These are phyloP conservation scores for Populus tomentosa DNA, from an alignment of 441 rosid genomes.

Conservation along the genomic window DNA sequence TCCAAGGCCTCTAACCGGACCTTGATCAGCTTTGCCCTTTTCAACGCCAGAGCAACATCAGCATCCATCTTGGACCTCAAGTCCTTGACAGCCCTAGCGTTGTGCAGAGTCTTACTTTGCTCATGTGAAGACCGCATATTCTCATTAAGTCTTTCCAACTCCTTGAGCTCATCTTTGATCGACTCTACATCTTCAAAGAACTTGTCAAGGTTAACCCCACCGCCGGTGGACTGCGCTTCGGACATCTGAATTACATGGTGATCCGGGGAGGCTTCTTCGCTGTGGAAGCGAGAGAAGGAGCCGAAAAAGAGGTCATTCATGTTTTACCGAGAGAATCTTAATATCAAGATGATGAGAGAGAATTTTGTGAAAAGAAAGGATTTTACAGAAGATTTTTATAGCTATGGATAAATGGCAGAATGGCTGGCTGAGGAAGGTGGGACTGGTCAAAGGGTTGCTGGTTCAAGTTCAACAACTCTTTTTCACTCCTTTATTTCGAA, in stretches of 20 bases:
- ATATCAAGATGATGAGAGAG: background rate
- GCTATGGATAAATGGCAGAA: background rate
- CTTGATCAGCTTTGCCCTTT: slow-evolving; percentile 73
- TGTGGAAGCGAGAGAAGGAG: slow-evolving; percentile 69
- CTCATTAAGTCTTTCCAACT: slow-evolving; percentile 52
- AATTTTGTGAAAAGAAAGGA: background rate
- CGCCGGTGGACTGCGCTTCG: slow-evolving; percentile 28
- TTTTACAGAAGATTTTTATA: background rate
- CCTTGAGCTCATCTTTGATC: slow-evolving; percentile 58
- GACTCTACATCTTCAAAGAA: slow-evolving; percentile 72
- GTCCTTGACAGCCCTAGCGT: slow-evolving; percentile 62
- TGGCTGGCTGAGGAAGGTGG: background rate
- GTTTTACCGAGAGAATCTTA: background rate
- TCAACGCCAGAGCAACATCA: slow-evolving; percentile 63
- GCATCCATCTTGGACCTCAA: slow-evolving; percentile 67
- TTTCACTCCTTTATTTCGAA: background rate
- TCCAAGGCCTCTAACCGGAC: slow-evolving; percentile 77
- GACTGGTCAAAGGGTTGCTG: slow-evolving; percentile 2
- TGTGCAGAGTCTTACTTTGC: slow-evolving; percentile 71
- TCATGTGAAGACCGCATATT: slow-evolving; percentile 66
- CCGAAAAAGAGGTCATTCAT: slow-evolving; percentile 79
- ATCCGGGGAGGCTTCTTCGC: slow-evolving; percentile 42
- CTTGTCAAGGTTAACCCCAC: slow-evolving; percentile 64
- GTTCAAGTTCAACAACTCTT: background rate
- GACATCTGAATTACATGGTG: slow-evolving; percentile 48